Evolutionary conservation across 2,329 filamentous ascomycete genomes (phyloP).

Genomic region (Pseudogymnoascus sp.): DNA sequence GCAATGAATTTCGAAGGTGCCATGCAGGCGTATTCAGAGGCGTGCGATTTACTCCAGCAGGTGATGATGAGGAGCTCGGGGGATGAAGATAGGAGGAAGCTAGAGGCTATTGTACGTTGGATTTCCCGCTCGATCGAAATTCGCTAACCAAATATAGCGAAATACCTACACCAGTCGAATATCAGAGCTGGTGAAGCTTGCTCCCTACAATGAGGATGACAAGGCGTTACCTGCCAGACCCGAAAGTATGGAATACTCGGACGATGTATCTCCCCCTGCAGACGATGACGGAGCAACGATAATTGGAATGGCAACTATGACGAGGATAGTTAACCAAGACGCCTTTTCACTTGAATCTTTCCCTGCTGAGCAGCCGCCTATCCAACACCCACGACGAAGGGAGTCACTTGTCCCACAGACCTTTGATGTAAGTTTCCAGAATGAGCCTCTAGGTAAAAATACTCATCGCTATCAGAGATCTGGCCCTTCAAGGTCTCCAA

Average conservation of each 20-base stretch:
- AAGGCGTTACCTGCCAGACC: slow-evolving; percentile 70
- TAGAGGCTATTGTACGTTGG: slow-evolving; percentile 80
- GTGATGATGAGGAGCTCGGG: slow-evolving; percentile 79
- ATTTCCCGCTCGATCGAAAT: neutral
- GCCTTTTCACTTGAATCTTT: slow-evolving; percentile 19
- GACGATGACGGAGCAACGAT: slow-evolving; percentile 38
- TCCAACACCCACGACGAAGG: slow-evolving; percentile 25
- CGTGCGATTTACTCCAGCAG: slow-evolving; percentile 77
- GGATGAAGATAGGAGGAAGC: slow-evolving; percentile 79
- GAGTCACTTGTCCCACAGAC: slow-evolving; percentile 28
- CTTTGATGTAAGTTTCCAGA: slow-evolving; percentile 17
- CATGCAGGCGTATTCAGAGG: slow-evolving; percentile 82
- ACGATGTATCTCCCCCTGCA: slow-evolving; percentile 27
- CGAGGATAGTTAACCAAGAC: slow-evolving; percentile 40
- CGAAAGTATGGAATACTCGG: slow-evolving; percentile 50
- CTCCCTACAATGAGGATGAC: slow-evolving; percentile 45
- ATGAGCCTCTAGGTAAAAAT: slow-evolving; percentile 18
- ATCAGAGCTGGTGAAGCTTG: slow-evolving; percentile 67
- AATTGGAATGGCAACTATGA: slow-evolving; percentile 45
- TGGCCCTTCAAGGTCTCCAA: slow-evolving; percentile 13
- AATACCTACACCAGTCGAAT: slow-evolving; percentile 87
- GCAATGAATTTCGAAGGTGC: slow-evolving; percentile 90
- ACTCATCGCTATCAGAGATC: slow-evolving; percentile 19
- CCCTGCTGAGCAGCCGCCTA: slow-evolving; percentile 19
- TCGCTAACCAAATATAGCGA: slow-evolving; percentile 44